Evolutionary conservation across 441 rosid species (phyloP).

Genomic region (Codiaeum variegatum): DNA sequence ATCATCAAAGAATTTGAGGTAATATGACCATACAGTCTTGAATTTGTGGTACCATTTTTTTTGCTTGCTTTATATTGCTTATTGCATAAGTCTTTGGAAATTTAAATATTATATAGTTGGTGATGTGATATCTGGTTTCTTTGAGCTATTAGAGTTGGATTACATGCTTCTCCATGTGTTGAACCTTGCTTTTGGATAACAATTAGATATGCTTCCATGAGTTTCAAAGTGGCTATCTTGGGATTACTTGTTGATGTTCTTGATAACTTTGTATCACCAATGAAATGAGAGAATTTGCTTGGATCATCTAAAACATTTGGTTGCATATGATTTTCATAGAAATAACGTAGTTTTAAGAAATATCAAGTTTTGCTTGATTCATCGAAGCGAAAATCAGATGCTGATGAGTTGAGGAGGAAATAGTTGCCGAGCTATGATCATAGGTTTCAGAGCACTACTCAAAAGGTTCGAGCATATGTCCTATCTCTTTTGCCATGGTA

Average conservation of each 20-base stretch:
- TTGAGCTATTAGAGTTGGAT: background rate
- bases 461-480: slow-evolving; percentile 46
- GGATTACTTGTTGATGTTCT: slow-evolving; percentile 9
- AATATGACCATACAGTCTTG: too few relatives aligned
- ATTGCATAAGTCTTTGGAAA: slow-evolving; percentile 10
- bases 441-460: slow-evolving; percentile 68
- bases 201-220: slow-evolving; percentile 3
- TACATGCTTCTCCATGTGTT: background rate
- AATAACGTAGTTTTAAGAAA: background rate
- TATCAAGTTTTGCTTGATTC: slow-evolving; percentile 80
- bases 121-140: background rate
- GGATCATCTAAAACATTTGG: slow-evolving; percentile 12
- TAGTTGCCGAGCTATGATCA: slow-evolving; percentile 73
- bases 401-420: slow-evolving; percentile 83
- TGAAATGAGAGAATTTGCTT: background rate
- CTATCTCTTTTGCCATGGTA: background rate
- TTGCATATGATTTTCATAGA: slow-evolving; percentile 10
- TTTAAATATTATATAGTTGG: background rate
- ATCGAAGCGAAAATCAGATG: slow-evolving; percentile 70
- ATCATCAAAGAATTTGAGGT: too few relatives aligned
- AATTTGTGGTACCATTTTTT: too few relatives aligned
- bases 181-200: slow-evolving; percentile 1
- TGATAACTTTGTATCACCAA: slow-evolving; percentile 10
- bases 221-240: background rate
- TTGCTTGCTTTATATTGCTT: slow-evolving; percentile 11